A percentile compares a stretch with the other conserved stretches of the same genome.
Conservation (phyloP, 768 basidiomycete genomes). For the Cystobasidium onofrii region DNA sequence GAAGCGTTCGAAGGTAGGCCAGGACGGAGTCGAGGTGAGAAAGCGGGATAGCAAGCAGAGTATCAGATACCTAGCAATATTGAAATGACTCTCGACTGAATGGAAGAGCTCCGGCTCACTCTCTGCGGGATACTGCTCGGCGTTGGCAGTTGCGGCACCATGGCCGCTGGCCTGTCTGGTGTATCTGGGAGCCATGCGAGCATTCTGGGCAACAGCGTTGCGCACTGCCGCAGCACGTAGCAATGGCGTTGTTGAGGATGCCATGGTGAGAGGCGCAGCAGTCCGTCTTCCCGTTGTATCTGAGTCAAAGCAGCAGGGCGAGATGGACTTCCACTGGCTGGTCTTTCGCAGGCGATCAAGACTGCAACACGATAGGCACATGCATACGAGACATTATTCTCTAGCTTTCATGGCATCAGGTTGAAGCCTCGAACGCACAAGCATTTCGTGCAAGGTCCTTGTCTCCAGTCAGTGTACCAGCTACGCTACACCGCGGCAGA, state of each 20-base stretch:
- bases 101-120: neutral
- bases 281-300: neutral
- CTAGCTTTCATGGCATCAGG: too few species aligned
- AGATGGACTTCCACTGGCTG: neutral
- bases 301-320: neutral
- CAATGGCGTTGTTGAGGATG: slow-evolving; percentile 6
- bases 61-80: neutral
- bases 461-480: too few species aligned
- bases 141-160: neutral
- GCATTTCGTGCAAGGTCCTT: too few species aligned
- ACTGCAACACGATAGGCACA: neutral
- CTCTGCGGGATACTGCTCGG: slow-evolving; percentile 19
- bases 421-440: too few species aligned
- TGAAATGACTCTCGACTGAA: neutral
- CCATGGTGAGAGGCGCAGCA: neutral
- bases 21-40: neutral
- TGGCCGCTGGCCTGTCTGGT: slow-evolving; percentile 11
- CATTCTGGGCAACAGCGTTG: slow-evolving; percentile 14
- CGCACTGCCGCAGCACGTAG: slow-evolving; percentile 28
- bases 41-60: neutral
- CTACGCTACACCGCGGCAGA: too few species aligned
- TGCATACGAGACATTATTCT: too few species aligned
- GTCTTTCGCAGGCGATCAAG: neutral
- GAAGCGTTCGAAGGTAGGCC: neutral
- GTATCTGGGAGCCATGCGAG: slow-evolving; percentile 13